Conservation (phyloP, 768 basidiomycete species). For the Rhodocollybia butyracea region DNA sequence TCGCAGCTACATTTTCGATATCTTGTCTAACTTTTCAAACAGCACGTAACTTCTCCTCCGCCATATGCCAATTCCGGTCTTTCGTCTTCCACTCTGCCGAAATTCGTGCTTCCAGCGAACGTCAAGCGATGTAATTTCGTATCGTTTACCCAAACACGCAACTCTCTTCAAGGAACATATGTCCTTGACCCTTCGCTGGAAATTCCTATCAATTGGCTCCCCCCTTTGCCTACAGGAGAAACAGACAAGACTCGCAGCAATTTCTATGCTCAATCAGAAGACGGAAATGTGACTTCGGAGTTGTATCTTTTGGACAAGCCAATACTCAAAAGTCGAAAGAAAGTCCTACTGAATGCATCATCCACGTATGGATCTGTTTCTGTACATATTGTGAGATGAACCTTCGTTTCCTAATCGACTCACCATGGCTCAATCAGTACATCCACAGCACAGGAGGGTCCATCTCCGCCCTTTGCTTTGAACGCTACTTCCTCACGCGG, state of each 20-base stretch:
- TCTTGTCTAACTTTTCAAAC: not conserved
- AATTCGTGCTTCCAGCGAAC: not conserved
- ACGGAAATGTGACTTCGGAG: conserved; percentile 35
- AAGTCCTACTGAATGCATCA: conserved; percentile 14
- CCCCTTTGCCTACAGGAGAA: conserved; percentile 31
- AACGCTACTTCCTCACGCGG: conserved; percentile 24
- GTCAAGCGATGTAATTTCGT: conserved; percentile 31
- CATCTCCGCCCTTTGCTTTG: conserved; percentile 22
- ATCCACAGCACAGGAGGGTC: conserved; percentile 2
- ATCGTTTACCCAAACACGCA: conserved; percentile 25
- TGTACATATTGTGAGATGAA: conserved; percentile 21
- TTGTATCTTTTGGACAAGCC: conserved; percentile 29
- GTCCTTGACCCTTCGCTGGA: conserved; percentile 38
- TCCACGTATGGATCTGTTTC: conserved; percentile 27
- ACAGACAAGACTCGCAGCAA: conserved; percentile 38
- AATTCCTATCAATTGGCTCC: conserved; percentile 36
- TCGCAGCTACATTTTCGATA: not conserved
- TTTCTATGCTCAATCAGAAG: conserved; percentile 28
- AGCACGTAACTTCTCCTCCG: not conserved
- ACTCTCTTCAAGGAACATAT: conserved; percentile 33
- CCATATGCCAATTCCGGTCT: not conserved
- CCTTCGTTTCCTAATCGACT: not conserved
- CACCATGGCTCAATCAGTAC: too few relatives aligned
- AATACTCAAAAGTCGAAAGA: not conserved
- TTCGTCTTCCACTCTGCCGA: not conserved